Conservation (phyloP, 805 yeast genomes). For the Clavispora asparagi region DNA sequence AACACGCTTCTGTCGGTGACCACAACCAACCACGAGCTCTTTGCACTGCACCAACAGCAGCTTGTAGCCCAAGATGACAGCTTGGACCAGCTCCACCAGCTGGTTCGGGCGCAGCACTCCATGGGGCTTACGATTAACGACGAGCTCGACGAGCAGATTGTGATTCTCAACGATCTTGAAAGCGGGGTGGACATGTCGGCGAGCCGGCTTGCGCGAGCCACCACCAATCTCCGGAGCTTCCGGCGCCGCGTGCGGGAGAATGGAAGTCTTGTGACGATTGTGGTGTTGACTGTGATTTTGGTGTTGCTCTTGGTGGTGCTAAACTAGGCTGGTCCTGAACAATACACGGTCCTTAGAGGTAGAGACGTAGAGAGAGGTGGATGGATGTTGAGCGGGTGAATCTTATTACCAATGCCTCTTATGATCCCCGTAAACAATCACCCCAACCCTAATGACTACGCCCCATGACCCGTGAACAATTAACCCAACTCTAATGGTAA, state of each 20-base stretch:
- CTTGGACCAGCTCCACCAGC: slow-evolving; percentile 29
- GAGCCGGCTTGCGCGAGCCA: slow-evolving; percentile 28
- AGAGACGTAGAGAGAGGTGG: background rate
- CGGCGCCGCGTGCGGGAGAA: slow-evolving; percentile 33
- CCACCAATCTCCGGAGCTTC: slow-evolving; percentile 25
- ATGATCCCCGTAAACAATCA: too few species aligned
- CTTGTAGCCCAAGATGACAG: slow-evolving; percentile 33
- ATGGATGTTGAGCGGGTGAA: too few species aligned
- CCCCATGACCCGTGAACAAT: too few species aligned
- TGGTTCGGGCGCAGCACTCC: slow-evolving; percentile 30
- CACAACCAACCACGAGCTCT: slow-evolving; percentile 33
- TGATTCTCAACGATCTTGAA: slow-evolving; percentile 37
- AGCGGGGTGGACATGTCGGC: slow-evolving; percentile 34
- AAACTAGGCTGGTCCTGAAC: slow-evolving; percentile 17
- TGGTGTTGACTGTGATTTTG: slow-evolving; percentile 36
- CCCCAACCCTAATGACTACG: too few species aligned
- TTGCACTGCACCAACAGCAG: slow-evolving; percentile 40
- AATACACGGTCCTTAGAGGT: background rate
- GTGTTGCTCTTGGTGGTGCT: slow-evolving; percentile 37
- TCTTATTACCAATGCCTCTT: too few species aligned
- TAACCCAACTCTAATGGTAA: too few species aligned
- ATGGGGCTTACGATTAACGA: slow-evolving; percentile 36
- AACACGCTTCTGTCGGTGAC: slow-evolving; percentile 20
- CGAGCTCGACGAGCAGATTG: slow-evolving; percentile 39
- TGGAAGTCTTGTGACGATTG: slow-evolving; percentile 39